phyloP scores from a whole-genome alignment of 1,139 yeast species.

The Yamadazyma aaseri region DNA sequence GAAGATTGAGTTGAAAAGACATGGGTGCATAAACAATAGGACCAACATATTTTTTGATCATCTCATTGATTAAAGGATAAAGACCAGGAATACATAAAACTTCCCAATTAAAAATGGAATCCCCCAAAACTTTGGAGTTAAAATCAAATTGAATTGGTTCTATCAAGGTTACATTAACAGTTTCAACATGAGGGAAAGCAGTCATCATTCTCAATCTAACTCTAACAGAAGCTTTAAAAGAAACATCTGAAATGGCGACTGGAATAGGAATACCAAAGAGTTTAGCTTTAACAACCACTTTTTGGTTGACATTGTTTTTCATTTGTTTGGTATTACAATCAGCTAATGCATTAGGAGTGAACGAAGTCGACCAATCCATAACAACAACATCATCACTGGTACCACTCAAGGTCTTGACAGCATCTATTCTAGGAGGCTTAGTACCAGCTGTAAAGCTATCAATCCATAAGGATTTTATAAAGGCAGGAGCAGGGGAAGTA shows the following conservation, averaged over 20 bases:
- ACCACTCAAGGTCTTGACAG: conserved; percentile 82
- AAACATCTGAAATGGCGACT: conserved; percentile 57
- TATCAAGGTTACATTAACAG: conserved; percentile 78
- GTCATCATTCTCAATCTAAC: conserved; percentile 86
- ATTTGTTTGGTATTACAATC: conserved; percentile 83
- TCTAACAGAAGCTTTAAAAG: conserved; percentile 68
- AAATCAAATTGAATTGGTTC: conserved; percentile 90
- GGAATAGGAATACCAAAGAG: conserved; percentile 70
- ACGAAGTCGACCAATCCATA: conserved; percentile 92
- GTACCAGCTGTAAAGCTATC: conserved; percentile 90
- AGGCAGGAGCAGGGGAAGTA: conserved; percentile 74
- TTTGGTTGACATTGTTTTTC: conserved; percentile 80
- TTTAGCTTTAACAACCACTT: conserved; percentile 63
- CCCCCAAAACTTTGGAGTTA: conserved; percentile 68
- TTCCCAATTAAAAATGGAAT: conserved; percentile 83
- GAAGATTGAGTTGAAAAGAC: conserved; percentile 87
- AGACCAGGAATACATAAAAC: conserved; percentile 84
- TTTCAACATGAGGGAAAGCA: conserved; percentile 88
- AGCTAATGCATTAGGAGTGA: conserved; percentile 84
- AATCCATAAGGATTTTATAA: conserved; percentile 77
- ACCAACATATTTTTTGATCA: conserved; percentile 83
- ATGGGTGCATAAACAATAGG: conserved; percentile 86
- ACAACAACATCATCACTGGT: conserved; percentile 90
- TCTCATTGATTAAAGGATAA: conserved; percentile 73
- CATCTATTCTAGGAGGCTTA: conserved; percentile 90